phyloP scores from a whole-genome alignment of 2,329 filamentous ascomycete species.

The Verticillium albo-atrum region DNA sequence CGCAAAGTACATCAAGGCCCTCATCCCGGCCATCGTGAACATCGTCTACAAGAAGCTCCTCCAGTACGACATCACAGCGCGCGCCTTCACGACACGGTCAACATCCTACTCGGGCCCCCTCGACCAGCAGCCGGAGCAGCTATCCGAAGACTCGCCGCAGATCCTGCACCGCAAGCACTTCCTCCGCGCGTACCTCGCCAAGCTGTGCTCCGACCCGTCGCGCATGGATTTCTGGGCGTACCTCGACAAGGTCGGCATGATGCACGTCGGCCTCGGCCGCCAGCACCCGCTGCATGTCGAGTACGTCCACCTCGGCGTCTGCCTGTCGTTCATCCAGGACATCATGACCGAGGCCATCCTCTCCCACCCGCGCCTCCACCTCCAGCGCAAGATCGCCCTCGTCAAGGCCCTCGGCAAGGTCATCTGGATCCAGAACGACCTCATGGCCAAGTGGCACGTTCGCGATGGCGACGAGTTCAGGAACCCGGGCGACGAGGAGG shows the following conservation, averaged over 20 bases:
- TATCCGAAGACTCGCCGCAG: constrained; percentile 66
- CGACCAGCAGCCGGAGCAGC: constrained; percentile 46
- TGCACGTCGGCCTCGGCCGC: constrained; percentile 75
- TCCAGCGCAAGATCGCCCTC: constrained; percentile 66
- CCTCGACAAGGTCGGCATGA: constrained; percentile 78
- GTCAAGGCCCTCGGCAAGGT: constrained; percentile 75
- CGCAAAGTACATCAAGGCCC: constrained; percentile 72
- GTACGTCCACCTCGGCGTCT: constrained; percentile 72
- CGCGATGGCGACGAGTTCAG: constrained; percentile 61
- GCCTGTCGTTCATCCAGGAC: constrained; percentile 72
- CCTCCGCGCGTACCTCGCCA: constrained; percentile 67
- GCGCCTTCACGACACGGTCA: constrained; percentile 63
- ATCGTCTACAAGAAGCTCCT: constrained; percentile 81
- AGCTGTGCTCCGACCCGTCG: constrained; percentile 69
- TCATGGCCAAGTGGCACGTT: constrained; percentile 80
- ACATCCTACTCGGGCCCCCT: constrained; percentile 64
- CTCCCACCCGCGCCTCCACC: constrained; percentile 61
- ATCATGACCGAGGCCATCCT: constrained; percentile 73
- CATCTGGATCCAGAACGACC: constrained; percentile 84
- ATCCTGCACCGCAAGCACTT: constrained; percentile 78
- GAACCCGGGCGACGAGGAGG: constrained; percentile 35
- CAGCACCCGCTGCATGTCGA: constrained; percentile 72
- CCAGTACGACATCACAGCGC: constrained; percentile 76
- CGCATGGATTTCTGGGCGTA: constrained; percentile 80
- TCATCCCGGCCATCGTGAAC: constrained; percentile 79